Evolutionary conservation across 345 rosid species (phyloP).

Genomic region (Gossypium raimondii): DNA sequence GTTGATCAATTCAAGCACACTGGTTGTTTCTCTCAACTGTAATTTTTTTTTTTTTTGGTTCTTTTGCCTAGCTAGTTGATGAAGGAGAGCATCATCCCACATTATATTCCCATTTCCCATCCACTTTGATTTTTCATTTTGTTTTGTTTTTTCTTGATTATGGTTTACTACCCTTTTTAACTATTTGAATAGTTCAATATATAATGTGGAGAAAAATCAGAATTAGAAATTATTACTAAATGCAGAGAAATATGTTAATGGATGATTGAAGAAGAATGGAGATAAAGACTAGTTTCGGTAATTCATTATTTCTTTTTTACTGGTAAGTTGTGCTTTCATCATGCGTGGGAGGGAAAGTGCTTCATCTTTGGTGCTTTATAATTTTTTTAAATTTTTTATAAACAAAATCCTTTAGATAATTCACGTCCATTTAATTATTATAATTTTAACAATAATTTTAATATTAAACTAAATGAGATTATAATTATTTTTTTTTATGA

Average conservation of each 20-base stretch:
- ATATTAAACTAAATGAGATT: no score
- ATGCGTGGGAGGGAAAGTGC: no score
- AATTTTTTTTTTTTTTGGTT: background rate
- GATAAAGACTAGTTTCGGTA: background rate
- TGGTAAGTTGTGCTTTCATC: background rate
- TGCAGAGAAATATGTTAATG: background rate
- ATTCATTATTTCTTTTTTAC: background rate
- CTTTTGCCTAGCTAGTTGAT: background rate
- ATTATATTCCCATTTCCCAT: background rate
- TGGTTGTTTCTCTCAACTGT: background rate
- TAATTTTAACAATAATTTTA: no score
- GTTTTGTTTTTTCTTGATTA: background rate
- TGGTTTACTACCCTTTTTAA: background rate
- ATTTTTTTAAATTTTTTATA: no score
- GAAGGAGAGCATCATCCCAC: background rate
- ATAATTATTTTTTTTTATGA: no score
- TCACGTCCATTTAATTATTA: no score
- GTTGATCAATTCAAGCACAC: background rate
- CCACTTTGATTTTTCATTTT: background rate
- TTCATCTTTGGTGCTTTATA: no score
- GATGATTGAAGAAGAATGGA: background rate
- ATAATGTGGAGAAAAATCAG: background rate
- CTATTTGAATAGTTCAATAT: background rate
- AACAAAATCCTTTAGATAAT: no score
- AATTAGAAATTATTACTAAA: background rate